These are phyloP conservation scores for Kwoniella sp. DNA, from an alignment of 768 basidiomycete genomes.

Conservation along the genomic window DNA sequence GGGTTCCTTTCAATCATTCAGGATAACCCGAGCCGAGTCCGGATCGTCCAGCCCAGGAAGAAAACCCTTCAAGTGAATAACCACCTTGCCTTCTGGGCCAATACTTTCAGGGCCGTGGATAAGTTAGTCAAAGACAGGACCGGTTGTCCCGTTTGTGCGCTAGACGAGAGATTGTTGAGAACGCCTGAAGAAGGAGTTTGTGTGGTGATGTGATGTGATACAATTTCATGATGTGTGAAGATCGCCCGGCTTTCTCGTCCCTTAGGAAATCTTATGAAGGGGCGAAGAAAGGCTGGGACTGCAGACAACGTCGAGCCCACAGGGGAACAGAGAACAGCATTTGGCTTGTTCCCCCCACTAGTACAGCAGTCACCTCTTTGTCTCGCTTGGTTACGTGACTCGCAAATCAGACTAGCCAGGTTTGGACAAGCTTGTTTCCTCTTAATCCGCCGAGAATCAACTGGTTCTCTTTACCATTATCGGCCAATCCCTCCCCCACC, in stretches of 20 bases:
- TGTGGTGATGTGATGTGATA: too few relatives aligned
- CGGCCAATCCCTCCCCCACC: too few relatives aligned
- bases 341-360: too few relatives aligned
- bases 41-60: neutral
- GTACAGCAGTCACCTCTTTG: neutral
- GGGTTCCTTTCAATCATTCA: neutral
- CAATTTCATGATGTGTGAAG: too few relatives aligned
- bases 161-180: neutral
- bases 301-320: too few relatives aligned
- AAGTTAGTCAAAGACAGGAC: too few relatives aligned
- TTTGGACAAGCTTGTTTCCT: neutral
- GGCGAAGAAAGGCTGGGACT: too few relatives aligned
- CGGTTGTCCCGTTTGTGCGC: neutral
- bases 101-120: neutral
- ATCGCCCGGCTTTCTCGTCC: too few relatives aligned
- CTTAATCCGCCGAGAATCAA: neutral
- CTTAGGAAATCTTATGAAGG: too few relatives aligned
- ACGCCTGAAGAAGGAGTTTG: too few relatives aligned
- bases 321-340: too few relatives aligned
- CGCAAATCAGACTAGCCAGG: neutral
- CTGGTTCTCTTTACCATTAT: neutral
- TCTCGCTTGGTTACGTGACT: slow-evolving; percentile 3
- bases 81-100: neutral
- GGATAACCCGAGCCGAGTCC: slow-evolving; percentile 1
- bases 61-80: neutral